A percentile compares a stretch with the other conserved stretches of the same genome.
These are phyloP conservation scores for Beauveria sp. DNA, from an alignment of 2,329 filamentous ascomycete genomes.

Conservation along the genomic window DNA sequence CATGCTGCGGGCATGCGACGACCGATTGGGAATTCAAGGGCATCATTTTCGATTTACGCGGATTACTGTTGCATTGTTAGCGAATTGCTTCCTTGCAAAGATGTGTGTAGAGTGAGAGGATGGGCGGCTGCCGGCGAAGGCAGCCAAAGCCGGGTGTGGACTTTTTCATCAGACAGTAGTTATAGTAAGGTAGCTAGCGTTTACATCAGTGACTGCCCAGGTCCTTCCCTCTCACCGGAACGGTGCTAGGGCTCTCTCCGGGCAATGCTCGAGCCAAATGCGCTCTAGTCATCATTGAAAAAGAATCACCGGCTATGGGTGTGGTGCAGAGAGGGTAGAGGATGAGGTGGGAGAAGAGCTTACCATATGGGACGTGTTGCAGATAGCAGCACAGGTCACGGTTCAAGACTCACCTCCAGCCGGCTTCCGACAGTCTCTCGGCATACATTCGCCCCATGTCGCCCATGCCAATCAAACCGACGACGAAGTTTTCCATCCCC, in stretches of 20 bases:
- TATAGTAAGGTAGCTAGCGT: conserved; percentile 86
- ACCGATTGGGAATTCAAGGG: conserved; percentile 12
- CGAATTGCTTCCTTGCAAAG: neutral
- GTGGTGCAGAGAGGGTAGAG: neutral
- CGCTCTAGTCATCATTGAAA: conserved; percentile 98
- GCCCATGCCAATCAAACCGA: conserved; percentile 97
- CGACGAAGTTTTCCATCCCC: conserved; percentile 60
- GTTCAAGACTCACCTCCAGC: conserved; percentile 72
- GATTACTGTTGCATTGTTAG: conserved; percentile 5
- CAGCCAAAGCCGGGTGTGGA: conserved; percentile 5
- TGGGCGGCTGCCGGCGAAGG: conserved; percentile 9
- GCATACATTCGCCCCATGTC: conserved; percentile 99
- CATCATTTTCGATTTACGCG: conserved; percentile 6
- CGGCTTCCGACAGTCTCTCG: conserved; percentile 75
- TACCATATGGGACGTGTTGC: conserved; percentile 26
- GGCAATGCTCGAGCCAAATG: conserved; percentile 99
- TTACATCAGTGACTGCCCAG: conserved; percentile 92
- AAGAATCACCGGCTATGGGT: conserved; percentile 17
- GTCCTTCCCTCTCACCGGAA: conserved; percentile 63
- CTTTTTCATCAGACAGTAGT: conserved; percentile 70
- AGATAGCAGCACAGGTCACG: conserved; percentile 1
- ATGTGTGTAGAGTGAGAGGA: neutral
- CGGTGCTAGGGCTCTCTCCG: conserved; percentile 53
- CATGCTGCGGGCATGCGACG: conserved; percentile 1
- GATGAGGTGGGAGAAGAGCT: conserved; percentile 19